These are phyloP conservation scores for Chrysanthemum lavandulifolium DNA, from an alignment of 129 eudicot species.

Conservation along the genomic window DNA sequence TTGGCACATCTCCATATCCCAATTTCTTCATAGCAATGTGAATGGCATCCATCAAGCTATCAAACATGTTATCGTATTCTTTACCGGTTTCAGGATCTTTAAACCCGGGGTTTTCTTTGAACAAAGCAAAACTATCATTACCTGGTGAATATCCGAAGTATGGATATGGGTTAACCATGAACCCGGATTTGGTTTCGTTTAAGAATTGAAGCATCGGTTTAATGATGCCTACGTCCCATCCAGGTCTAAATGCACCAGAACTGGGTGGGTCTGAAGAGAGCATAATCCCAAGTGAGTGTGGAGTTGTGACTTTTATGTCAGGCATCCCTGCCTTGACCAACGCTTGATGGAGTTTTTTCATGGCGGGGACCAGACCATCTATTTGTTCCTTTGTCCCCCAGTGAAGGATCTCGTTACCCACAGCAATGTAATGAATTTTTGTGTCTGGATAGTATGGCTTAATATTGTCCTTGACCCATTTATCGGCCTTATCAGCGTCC, in stretches of 20 bases:
- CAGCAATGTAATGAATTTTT: constrained; percentile 44
- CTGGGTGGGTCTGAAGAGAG: constrained; percentile 46
- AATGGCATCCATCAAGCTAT: constrained; percentile 50
- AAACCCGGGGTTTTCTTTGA: constrained; percentile 42
- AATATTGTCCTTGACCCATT: constrained; percentile 48
- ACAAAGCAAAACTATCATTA: constrained; percentile 38
- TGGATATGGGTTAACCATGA: constrained; percentile 56
- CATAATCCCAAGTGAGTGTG: constrained; percentile 53
- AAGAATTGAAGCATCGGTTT: constrained; percentile 54
- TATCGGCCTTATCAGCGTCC: constrained; percentile 34
- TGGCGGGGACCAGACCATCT: constrained; percentile 46
- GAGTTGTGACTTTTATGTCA: constrained; percentile 48
- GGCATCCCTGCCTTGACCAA: constrained; percentile 29
- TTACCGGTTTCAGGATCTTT: constrained; percentile 35
- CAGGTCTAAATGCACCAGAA: constrained; percentile 47
- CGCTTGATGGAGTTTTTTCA: constrained; percentile 42
- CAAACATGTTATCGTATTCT: constrained; percentile 53
- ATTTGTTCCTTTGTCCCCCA: constrained; percentile 35
- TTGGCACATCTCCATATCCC: constrained; percentile 49
- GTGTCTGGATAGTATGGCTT: constrained; percentile 48
- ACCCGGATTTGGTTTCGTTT: constrained; percentile 35
- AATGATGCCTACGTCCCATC: constrained; percentile 42
- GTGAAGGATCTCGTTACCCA: constrained; percentile 61
- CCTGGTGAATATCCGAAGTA: constrained; percentile 41
- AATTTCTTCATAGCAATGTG: constrained; percentile 47